A percentile compares a stretch with the other conserved stretches of the same genome.
Conservation (phyloP, 192 early-diverging fungal species). For the Linnemannia zychae region DNA sequence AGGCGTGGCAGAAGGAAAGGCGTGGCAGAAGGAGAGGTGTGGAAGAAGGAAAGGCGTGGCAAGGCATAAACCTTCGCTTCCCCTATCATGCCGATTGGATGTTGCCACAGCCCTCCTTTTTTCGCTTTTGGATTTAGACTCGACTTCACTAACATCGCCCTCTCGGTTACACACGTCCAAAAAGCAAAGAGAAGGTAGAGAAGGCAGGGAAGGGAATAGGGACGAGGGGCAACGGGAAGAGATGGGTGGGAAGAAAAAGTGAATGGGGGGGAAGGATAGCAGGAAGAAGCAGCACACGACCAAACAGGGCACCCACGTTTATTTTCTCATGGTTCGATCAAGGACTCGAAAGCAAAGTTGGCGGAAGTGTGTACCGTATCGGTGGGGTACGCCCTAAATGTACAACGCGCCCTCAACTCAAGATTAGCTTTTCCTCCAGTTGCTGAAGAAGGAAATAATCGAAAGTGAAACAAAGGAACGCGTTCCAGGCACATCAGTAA, state of each 20-base stretch:
- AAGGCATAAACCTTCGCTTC: too few relatives aligned
- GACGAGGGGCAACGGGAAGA: too few relatives aligned
- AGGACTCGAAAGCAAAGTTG: too few relatives aligned
- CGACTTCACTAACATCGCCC: not conserved
- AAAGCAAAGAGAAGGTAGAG: not conserved
- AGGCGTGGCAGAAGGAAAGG: too few relatives aligned
- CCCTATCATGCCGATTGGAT: too few relatives aligned
- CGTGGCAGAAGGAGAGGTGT: too few relatives aligned
- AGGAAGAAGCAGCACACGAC: not conserved
- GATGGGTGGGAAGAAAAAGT: not conserved
- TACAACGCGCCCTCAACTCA: too few relatives aligned
- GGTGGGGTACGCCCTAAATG: too few relatives aligned
- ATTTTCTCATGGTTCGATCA: too few relatives aligned
- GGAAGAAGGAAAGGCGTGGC: too few relatives aligned
- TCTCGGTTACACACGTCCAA: not conserved
- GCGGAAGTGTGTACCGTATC: too few relatives aligned
- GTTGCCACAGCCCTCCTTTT: not conserved
- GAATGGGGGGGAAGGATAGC: not conserved
- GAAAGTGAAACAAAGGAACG: not conserved
- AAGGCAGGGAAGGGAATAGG: not conserved
- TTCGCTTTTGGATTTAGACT: not conserved
- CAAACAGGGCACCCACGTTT: too few relatives aligned
- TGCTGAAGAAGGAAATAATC: not conserved
- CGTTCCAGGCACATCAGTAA: not conserved
- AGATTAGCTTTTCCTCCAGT: not conserved